Base-by-base conservation (phyloP, 768 basidiomycete species). In the Tylopilus sp. region DNA sequence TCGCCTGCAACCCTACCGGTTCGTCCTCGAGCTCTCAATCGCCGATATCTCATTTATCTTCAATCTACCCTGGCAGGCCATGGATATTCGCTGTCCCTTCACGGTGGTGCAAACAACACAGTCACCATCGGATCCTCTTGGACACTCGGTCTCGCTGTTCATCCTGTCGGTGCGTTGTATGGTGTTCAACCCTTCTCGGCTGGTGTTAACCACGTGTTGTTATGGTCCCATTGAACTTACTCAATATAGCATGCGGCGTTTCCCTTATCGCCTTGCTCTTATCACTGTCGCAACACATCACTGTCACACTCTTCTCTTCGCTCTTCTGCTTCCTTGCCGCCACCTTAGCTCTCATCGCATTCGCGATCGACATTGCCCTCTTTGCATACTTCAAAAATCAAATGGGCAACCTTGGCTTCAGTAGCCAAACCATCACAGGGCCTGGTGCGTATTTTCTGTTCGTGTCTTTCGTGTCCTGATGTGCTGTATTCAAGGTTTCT, bases 361-460 rank as follows among this genome's bases (percentile, higher is more conserved):
- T 91, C 61, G 79, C 79, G 38, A 80, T 87, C 65, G 88, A 92
- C 65, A 84, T 91, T 53, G 85, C 86, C 13, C 78, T 92, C 26
- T 85, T 73, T 60, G 82, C 73, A 3, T 81, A 75, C 51, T 75
- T 84, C 46, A 81, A 79, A 62, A 74, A 83, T 46, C 72, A 83
- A 56, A 73, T 87, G 58, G 68, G 69, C 40, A 74, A 79, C 49
- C 72, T 90, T 11, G 65, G 65, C 8, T 57, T 51, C 11, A 51
- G 68, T 39, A 67, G 72, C 48, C 65, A 59, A n/a, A 86, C 86
- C 12, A 71, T 73, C 50, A 75, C 85, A 18, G 85, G 75, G 6
- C 81, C 82, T 53, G 89, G 88, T 89, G 58, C 54, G 76, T 70
- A 36, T 2, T 9, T 20, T 21, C 11, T 17, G 10, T 50, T 31